Base-by-base conservation (phyloP, 2,329 filamentous ascomycete genomes). In the Cladosporium sp. region DNA sequence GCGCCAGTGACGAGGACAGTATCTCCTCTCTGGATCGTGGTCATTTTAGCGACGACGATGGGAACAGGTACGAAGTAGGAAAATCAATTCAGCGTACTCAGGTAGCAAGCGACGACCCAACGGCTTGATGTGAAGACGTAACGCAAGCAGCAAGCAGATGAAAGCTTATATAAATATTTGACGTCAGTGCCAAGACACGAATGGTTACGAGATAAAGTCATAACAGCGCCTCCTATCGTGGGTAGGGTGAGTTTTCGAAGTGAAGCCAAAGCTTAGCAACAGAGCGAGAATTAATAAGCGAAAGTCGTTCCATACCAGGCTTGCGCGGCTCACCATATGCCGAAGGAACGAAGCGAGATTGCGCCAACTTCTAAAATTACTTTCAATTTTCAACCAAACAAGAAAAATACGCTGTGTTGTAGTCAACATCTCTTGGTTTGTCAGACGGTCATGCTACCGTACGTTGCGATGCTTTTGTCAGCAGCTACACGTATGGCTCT, bases 1-100 rank as follows among this genome's bases (percentile, higher is more conserved):
- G 62, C 67, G 13, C 66, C 68, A 9, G 66, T 70, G 47, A 69
- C 62, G 7, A 69, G 59, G 28, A 69, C 58, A 20, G 60, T 60
- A 17, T 60, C 59, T 44, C 66, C 66, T 56, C 65, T 65, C 25
- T 59, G 54, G 37, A 65, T 63, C 4, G 56, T 63, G 7, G 62
- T 24, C 57, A 57, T 58, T 9, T 47, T 48, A 35, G 10, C 39
- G 28, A 7, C 10, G 13, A 3, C 13, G 24, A 17, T 24, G 42
- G 13, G 15, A 10, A 24, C 15, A 35, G 15, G 22, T 22, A 13
- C 17, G n/a, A n/a, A n/a, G n/a, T n/a, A n/a, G n/a, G n/a, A n/a
- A n/a, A n/a, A n/a, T n/a, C n/a, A n/a, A n/a, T n/a, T n/a, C n/a
- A n/a, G n/a, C n/a, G n/a, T n/a, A 22, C 12, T 24, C 10, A 42